Percentiles rank a stretch among this genome's conserved stretches.
These are phyloP conservation scores for Pythium chondricola DNA, from an alignment of 352 stramenopile species.

Conservation along the genomic window DNA sequence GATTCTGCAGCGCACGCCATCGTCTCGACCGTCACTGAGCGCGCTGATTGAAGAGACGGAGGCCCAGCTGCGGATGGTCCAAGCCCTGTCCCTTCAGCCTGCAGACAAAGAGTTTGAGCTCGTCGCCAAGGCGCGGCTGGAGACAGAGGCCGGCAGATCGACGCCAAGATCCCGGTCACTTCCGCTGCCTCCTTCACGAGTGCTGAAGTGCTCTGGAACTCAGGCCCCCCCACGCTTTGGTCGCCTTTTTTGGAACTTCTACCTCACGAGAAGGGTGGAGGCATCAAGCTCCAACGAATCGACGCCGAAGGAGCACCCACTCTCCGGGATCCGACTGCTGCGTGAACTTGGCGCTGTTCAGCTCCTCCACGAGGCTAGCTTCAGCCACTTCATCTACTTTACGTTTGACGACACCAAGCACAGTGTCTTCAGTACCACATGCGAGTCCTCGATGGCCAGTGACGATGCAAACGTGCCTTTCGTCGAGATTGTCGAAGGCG, in stretches of 20 bases:
- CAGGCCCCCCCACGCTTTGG: not conserved
- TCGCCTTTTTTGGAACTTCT: constrained; percentile 57
- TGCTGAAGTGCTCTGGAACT: no score
- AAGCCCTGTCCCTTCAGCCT: constrained; percentile 5
- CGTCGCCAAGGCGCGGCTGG: not conserved
- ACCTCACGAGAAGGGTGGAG: no score
- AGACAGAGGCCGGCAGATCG: no score
- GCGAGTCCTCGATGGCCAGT: not conserved
- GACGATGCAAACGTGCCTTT: not conserved
- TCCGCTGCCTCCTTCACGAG: no score
- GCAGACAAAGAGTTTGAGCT: constrained; percentile 5
- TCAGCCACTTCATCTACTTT: constrained; percentile 52
- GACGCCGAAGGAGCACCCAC: not conserved
- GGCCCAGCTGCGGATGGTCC: constrained; percentile 8
- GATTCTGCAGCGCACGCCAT: constrained; percentile 6
- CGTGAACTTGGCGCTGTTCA: constrained; percentile 9
- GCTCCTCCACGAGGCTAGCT: constrained; percentile 23
- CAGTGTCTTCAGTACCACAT: not conserved
- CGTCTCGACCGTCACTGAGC: constrained; percentile 1
- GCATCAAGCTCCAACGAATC: not conserved
- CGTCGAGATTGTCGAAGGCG: constrained; percentile 17
- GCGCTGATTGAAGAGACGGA: constrained; percentile 4
- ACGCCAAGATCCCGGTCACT: no score
- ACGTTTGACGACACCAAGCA: constrained; percentile 24
- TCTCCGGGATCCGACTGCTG: constrained; percentile 3